Evolutionary conservation across 345 rosid genomes (phyloP).

Genomic region (Gossypium anomalum): DNA sequence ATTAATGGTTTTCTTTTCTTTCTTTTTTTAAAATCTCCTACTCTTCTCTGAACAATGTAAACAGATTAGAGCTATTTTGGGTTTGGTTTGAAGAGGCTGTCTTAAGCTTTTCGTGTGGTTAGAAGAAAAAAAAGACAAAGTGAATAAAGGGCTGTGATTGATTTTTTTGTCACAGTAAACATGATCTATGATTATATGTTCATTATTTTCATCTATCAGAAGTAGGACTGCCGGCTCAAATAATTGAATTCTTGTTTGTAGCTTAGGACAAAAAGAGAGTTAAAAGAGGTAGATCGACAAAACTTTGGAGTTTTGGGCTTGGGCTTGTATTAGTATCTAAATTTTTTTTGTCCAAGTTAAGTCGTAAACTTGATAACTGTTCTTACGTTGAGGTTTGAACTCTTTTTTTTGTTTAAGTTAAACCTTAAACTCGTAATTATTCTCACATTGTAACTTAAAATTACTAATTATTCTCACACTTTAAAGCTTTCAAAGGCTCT

Average conservation of each 20-base stretch:
- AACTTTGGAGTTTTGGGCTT: too few species aligned
- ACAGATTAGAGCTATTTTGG: slow-evolving; percentile 18
- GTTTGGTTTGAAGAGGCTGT: slow-evolving; percentile 20
- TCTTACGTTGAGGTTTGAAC: rapidly evolving
- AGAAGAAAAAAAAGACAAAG: slow-evolving; percentile 16
- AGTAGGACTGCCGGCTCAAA: slow-evolving; percentile 1
- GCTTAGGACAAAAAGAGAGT: not conserved
- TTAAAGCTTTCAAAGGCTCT: too few species aligned
- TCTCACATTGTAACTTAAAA: rapidly evolving
- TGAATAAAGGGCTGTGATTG: slow-evolving; percentile 17
- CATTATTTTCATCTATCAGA: slow-evolving; percentile 17
- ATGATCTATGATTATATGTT: slow-evolving; percentile 14
- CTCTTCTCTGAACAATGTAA: too few species aligned
- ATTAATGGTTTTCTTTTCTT: too few species aligned
- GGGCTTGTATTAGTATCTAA: too few species aligned
- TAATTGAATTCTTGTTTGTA: slow-evolving; percentile 5
- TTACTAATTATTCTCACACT: rapidly evolving
- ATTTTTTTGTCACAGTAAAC: slow-evolving; percentile 6
- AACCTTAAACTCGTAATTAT: rapidly evolving
- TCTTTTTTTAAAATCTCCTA: too few species aligned
- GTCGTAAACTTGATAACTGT: too few species aligned
- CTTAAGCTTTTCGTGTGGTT: slow-evolving; percentile 17
- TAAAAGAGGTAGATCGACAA: not conserved
- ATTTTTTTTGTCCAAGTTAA: too few species aligned
- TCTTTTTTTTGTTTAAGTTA: too few species aligned